Evolutionary conservation across 345 rosid species (phyloP), one percentile per base, ranked within the genome.

Genomic region (Eutrema japonicum): DNA sequence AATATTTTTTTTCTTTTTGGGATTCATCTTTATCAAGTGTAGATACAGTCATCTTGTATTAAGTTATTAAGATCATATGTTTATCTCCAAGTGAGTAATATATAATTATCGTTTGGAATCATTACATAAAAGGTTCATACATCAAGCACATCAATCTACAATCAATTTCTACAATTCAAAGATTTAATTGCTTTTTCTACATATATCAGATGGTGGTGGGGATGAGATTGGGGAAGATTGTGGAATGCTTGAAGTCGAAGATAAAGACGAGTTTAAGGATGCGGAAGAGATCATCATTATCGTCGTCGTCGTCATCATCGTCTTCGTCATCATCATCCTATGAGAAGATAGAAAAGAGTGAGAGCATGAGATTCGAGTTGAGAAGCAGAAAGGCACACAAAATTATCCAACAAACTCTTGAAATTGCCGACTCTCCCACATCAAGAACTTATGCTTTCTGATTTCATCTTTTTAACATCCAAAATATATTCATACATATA

Each of bases 331-430:
- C 74, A 14, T 62, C 75, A 30, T 62, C 75, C 5, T 88, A 90
- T 55, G 89, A 90, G 65, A 91, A 86, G 91, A 83, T 93, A 48
- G 96, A 91, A 54, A 93, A 93, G 84, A 93, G 90, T 68, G 94
- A 91, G n/a, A 93, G 98, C 79, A 93, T 89, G 97, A 88, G 96
- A 64, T 74, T 86, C 52, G 98, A 93, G 78, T 83, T 93, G 1
- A 83, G 86, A 76, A 93, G 97, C 88, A 83, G 85, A 76, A 91
- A 89, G 76, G 97, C 98, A 7, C 73, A 79, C 45, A 91, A 88
- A 79, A 83, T 93, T 32, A 87, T 93, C 46, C 80, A 93, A 35
- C 50, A 86, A 51, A 93, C 97, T 37, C 75, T 93, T 57, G 80
- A 84, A 66, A 82, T 91, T 73, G 98, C 96, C 0, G 94, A 93